These are phyloP conservation scores for Xylaria digitata DNA, from an alignment of 2,329 filamentous ascomycete species.

Conservation along the genomic window DNA sequence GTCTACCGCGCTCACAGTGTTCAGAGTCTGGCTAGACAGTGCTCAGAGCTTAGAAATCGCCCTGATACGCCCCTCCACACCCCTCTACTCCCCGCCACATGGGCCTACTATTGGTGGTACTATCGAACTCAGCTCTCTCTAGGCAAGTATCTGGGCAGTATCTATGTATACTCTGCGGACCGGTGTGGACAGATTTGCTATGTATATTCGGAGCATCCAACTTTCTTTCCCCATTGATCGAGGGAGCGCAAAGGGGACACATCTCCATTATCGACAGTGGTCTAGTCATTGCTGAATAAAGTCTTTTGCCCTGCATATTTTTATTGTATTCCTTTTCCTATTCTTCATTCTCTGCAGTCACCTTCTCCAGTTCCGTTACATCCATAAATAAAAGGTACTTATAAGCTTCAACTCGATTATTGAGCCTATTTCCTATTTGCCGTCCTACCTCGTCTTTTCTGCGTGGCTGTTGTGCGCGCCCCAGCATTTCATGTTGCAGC, in stretches of 20 bases:
- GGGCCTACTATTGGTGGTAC: constrained; percentile 32
- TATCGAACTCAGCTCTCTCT: constrained; percentile 38
- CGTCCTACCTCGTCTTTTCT: background rate
- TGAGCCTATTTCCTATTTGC: background rate
- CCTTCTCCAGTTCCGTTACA: constrained; percentile 26
- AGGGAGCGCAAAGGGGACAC: constrained; percentile 40
- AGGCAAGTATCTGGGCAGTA: background rate
- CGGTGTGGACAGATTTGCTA: constrained; percentile 45
- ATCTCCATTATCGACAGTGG: constrained; percentile 34
- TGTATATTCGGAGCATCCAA: constrained; percentile 45
- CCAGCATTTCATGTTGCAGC: background rate
- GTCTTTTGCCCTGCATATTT: constrained; percentile 26
- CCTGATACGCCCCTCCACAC: constrained; percentile 27
- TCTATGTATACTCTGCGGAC: background rate
- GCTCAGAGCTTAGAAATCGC: constrained; percentile 33
- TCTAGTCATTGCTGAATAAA: constrained; percentile 33
- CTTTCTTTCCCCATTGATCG: constrained; percentile 45
- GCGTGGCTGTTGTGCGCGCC: constrained; percentile 1
- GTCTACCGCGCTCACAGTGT: constrained; percentile 32
- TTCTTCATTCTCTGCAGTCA: constrained; percentile 17
- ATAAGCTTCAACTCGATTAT: background rate
- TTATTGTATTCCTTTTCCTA: constrained; percentile 14
- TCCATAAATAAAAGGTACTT: constrained; percentile 29
- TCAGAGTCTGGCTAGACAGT: background rate
- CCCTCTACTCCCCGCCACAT: constrained; percentile 37